Base-by-base conservation (phyloP, 192 early-diverging fungal species). In the Backusella luteola region DNA sequence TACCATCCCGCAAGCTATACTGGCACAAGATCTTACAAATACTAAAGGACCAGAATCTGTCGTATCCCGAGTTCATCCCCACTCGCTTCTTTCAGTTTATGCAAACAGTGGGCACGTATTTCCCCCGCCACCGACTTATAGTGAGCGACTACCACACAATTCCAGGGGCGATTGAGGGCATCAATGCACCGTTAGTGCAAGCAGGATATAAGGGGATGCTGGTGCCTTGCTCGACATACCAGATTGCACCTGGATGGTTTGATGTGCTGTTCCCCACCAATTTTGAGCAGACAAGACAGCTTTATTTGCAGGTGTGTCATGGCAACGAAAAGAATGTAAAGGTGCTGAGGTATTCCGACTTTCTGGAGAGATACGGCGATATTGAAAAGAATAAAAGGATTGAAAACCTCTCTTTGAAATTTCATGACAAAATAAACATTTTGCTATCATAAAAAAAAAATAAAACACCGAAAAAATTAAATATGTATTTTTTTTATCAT, bases 241-340 rank as follows among this genome's bases (percentile, higher is more conserved):
- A 97, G 80, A 95, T 98, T 9, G 93, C 96, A 80, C 98, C 96
- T 4, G 98, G 98, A 12, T 97, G 90, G 89, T 99, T 98, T 86
- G 97, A 99, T 81, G 96, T 98, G 56, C 96, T 98, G 84, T 99
- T 98, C 78, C 98, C 98, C 1, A 98, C 96, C 19, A 93, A 99
- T 81, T 99, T 97, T 89, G 94, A 95, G 76, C 81, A 95, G 34
- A 76, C 96, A 80, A 77, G 81, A 75, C 87, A 90, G 29, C 86
- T 98, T 81, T 97, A 99, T 82, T 81, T 87, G 34, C 70, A 80
- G 29, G 85, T 93, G 3, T 92, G 93, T 77, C 84, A 85, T 34
- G 46, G 80, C 38, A 59, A 77, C 42, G 83, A 86, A 66, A 89
- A 81, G 23, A 85, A 75, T 2, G 81, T 87, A 42, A 86, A 85